These are phyloP conservation scores for Kalmusia sp. DNA, from an alignment of 2,329 filamentous ascomycete genomes.

Conservation along the genomic window DNA sequence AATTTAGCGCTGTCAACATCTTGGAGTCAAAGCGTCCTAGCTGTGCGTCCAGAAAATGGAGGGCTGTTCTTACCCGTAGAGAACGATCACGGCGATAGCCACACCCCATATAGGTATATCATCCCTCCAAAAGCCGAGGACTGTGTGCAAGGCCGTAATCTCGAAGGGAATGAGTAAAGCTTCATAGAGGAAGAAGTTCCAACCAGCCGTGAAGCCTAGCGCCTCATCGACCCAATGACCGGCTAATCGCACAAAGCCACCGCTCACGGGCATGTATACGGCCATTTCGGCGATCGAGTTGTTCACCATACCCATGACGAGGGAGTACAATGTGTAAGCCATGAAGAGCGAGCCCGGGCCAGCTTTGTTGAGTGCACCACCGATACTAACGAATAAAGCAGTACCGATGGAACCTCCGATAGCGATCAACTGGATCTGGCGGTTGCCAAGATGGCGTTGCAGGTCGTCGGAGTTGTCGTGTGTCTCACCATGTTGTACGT, in stretches of 20 bases:
- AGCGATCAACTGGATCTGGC: constrained; percentile 51
- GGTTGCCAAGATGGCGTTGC: constrained; percentile 48
- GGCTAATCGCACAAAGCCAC: constrained; percentile 69
- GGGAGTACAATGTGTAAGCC: constrained; percentile 64
- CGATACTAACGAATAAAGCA: constrained; percentile 68
- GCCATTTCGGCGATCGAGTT: constrained; percentile 72
- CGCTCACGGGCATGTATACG: constrained; percentile 67
- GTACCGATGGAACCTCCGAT: constrained; percentile 52
- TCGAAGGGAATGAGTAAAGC: constrained; percentile 60
- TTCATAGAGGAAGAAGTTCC: constrained; percentile 62
- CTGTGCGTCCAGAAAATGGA: not conserved
- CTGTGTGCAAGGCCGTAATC: constrained; percentile 54
- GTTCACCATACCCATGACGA: constrained; percentile 67
- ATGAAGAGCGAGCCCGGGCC: constrained; percentile 64
- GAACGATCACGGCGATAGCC: constrained; percentile 49
- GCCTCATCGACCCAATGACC: constrained; percentile 72
- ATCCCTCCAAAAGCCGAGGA: constrained; percentile 53
- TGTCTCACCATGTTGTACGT: constrained; percentile 37
- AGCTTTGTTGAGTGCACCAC: constrained; percentile 59
- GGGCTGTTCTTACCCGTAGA: constrained; percentile 47
- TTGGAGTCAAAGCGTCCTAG: not conserved
- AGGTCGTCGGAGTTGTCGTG: constrained; percentile 46
- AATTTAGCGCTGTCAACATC: constrained; percentile 17
- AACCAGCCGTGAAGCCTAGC: constrained; percentile 63
- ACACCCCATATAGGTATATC: constrained; percentile 52